A percentile compares a stretch with the other conserved stretches of the same genome.
Conservation (phyloP, 257 asterid genomes). For the Solanum dulcamara region DNA sequence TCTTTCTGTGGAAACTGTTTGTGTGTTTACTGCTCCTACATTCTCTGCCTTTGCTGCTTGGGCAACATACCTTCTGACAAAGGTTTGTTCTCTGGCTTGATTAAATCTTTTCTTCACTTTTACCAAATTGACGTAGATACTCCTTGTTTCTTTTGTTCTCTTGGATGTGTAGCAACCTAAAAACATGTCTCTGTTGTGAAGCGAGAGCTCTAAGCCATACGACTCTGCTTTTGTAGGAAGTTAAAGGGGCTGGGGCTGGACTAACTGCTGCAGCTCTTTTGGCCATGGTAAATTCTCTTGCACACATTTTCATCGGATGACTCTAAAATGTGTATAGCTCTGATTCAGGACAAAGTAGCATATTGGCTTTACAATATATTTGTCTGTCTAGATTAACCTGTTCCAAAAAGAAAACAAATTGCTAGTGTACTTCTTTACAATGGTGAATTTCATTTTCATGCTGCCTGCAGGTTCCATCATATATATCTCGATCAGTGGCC, state of each 20-base stretch:
- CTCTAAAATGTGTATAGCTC: not conserved
- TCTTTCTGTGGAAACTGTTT: constrained; percentile 95
- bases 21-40: constrained; percentile 96
- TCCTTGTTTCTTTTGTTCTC: not conserved
- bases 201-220: not conserved
- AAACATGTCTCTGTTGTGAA: not conserved
- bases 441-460: not conserved
- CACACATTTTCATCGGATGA: not conserved
- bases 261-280: constrained; percentile 95
- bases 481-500: constrained; percentile 98
- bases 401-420: not conserved
- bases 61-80: constrained; percentile 94
- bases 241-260: constrained; percentile 96
- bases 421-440: not conserved
- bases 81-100: constrained; percentile 41
- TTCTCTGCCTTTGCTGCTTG: constrained; percentile 99
- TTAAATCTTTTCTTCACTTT: not conserved
- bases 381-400: not conserved
- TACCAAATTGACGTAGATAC: not conserved
- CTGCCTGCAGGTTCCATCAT: constrained; percentile 81
- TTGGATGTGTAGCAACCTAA: not conserved
- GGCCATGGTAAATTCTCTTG: constrained; percentile 63
- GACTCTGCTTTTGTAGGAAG: constrained; percentile 51
- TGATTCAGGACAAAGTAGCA: not conserved
- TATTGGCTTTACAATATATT: not conserved